phyloP scores from a whole-genome alignment of 768 basidiomycete species.

The Boletus subcaerulescens region DNA sequence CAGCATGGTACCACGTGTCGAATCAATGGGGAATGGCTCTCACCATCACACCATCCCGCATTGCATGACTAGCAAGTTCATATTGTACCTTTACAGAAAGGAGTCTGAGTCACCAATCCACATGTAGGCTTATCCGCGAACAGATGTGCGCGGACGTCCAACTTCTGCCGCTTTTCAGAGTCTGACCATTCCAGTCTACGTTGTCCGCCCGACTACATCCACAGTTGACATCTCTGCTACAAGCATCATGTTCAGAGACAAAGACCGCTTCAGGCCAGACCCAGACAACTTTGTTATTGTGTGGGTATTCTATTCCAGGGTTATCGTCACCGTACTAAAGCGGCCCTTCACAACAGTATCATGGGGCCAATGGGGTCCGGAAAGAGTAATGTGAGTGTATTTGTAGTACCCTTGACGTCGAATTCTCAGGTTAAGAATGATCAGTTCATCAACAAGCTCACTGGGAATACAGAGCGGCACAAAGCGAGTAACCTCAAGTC shows the following conservation, averaged over 20 bases:
- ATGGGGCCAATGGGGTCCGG: too few relatives aligned
- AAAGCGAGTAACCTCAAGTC: slow-evolving; percentile 6
- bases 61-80: neutral
- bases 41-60: neutral
- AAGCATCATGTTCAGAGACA: neutral
- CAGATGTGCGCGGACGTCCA: too few relatives aligned
- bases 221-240: neutral
- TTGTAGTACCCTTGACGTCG: neutral
- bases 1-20: neutral
- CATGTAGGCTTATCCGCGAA: too few relatives aligned
- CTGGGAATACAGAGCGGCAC: neutral
- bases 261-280: slow-evolving; percentile 1
- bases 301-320: neutral
- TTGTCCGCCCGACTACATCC: neutral
- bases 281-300: slow-evolving; percentile 13
- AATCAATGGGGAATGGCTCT: neutral
- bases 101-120: neutral
- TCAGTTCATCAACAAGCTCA: slow-evolving; percentile 16
- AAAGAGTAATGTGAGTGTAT: too few relatives aligned
- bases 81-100: neutral
- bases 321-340: neutral
- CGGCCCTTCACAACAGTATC: neutral
- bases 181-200: too few relatives aligned
- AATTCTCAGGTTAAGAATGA: neutral
- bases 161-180: too few relatives aligned